phyloP scores from a whole-genome alignment of 805 yeast species.

The Cyberlindnera euphorbiiphila region DNA sequence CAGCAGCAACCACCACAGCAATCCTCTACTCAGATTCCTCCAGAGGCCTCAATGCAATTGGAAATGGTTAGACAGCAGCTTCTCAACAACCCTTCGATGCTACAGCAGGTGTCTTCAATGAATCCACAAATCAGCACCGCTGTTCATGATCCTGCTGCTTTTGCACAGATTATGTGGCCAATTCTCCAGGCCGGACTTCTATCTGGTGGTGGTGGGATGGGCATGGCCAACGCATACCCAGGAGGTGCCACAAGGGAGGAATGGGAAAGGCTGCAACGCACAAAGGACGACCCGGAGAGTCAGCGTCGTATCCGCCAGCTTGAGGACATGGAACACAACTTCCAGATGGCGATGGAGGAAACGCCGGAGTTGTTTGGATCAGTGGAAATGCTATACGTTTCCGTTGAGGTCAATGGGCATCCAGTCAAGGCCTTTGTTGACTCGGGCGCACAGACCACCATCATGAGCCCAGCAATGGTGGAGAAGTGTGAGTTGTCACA shows the following conservation, averaged over 20 bases:
- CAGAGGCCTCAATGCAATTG: conserved; percentile 30
- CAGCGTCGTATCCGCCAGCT: conserved; percentile 63
- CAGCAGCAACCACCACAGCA: neutral
- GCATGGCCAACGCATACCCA: conserved; percentile 2
- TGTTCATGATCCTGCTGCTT: conserved; percentile 45
- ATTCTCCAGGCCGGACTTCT: conserved; percentile 8
- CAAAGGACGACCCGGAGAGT: conserved; percentile 69
- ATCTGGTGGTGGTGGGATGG: conserved; percentile 27
- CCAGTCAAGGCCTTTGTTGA: conserved; percentile 92
- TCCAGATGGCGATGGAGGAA: conserved; percentile 75
- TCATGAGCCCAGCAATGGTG: conserved; percentile 75
- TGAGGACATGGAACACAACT: conserved; percentile 73
- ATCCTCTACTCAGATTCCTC: too few species aligned
- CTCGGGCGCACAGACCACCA: conserved; percentile 91
- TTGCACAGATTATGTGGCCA: conserved; percentile 37
- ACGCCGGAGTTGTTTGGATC: conserved; percentile 86
- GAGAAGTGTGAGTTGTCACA: conserved; percentile 65
- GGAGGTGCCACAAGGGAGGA: conserved; percentile 33
- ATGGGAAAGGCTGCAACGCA: conserved; percentile 47
- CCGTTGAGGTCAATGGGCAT: conserved; percentile 72
- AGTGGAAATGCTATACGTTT: conserved; percentile 80
- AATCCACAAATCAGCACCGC: conserved; percentile 47
- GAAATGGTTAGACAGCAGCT: conserved; percentile 50
- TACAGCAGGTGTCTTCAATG: conserved; percentile 32
- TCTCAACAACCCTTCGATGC: conserved; percentile 37